These are phyloP conservation scores for Gossypium trilobum DNA, from an alignment of 441 rosid species.

Conservation along the genomic window DNA sequence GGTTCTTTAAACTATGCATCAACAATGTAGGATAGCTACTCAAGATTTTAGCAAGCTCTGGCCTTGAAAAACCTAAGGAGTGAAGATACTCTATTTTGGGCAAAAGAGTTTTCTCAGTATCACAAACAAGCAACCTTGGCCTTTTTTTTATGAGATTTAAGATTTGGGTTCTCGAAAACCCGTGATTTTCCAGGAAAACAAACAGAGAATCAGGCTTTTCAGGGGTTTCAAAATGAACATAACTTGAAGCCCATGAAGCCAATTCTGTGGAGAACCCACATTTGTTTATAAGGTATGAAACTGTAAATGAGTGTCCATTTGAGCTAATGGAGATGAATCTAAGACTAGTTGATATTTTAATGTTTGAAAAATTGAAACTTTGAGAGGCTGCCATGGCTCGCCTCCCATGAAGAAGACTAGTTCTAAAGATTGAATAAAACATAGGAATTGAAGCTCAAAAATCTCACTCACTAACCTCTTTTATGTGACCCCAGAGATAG, in stretches of 20 bases:
- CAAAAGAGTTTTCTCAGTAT: slow-evolving; percentile 10
- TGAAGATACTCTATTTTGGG: slow-evolving; percentile 20
- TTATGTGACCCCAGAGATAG: neutral
- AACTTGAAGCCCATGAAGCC: slow-evolving; percentile 10
- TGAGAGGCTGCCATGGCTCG: neutral
- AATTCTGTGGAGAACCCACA: slow-evolving; percentile 21
- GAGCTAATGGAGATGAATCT: neutral
- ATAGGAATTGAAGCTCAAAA: neutral
- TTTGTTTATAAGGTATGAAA: slow-evolving; percentile 15
- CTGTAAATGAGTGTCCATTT: slow-evolving; percentile 11
- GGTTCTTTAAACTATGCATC: neutral
- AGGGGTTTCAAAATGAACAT: slow-evolving; percentile 10
- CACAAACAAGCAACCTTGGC: slow-evolving; percentile 7
- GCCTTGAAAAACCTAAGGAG: slow-evolving; percentile 19
- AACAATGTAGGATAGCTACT: slow-evolving; percentile 4
- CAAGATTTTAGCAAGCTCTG: slow-evolving; percentile 2
- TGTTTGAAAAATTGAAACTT: neutral
- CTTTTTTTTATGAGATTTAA: neutral
- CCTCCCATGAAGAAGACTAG: neutral
- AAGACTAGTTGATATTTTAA: neutral
- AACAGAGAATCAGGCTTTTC: slow-evolving; percentile 15
- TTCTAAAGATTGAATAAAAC: neutral
- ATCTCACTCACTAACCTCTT: neutral
- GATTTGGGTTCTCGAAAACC: slow-evolving; percentile 22
- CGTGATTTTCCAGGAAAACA: slow-evolving; percentile 9